These are phyloP conservation scores for Gymnopilus junonius DNA, from an alignment of 768 basidiomycete species.

Conservation along the genomic window DNA sequence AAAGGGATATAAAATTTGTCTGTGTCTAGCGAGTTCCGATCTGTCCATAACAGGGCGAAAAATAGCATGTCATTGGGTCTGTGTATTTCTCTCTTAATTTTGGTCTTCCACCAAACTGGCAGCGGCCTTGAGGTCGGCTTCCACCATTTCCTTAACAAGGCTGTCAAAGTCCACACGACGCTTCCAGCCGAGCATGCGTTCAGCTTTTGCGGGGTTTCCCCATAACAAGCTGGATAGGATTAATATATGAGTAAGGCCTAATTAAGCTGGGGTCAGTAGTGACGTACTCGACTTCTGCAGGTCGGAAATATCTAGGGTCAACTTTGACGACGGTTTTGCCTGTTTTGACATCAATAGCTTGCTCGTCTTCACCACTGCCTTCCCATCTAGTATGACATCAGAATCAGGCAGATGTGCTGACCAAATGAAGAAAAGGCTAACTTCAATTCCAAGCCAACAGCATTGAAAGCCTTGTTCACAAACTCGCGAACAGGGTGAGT, in stretches of 20 bases:
- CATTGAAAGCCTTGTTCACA: conserved; percentile 83
- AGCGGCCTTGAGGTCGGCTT: conserved; percentile 75
- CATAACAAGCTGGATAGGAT: conserved; percentile 64
- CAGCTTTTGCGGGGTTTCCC: conserved; percentile 91
- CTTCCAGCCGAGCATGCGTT: conserved; percentile 88
- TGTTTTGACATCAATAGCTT: conserved; percentile 73
- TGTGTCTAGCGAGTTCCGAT: background rate
- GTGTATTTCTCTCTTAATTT: conserved; percentile 51
- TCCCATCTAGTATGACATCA: conserved; percentile 64
- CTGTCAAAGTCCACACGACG: conserved; percentile 81
- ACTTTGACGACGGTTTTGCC: conserved; percentile 80
- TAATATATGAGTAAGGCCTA: background rate
- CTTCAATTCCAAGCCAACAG: conserved; percentile 70
- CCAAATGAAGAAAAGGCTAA: conserved; percentile 33
- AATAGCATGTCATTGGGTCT: background rate
- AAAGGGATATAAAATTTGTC: background rate
- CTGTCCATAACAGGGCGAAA: background rate
- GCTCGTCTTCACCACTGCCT: conserved; percentile 74
- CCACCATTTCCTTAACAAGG: conserved; percentile 93
- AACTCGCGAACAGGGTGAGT: conserved; percentile 94
- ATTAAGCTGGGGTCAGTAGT: background rate
- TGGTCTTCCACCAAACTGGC: conserved; percentile 82
- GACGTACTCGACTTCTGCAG: conserved; percentile 91
- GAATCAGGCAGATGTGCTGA: background rate
- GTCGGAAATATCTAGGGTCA: conserved; percentile 91